A percentile compares a stretch with the other conserved stretches of the same genome.
Conservation (phyloP, 176 grass and related monocot genomes). For the Paspalum vaginatum region DNA sequence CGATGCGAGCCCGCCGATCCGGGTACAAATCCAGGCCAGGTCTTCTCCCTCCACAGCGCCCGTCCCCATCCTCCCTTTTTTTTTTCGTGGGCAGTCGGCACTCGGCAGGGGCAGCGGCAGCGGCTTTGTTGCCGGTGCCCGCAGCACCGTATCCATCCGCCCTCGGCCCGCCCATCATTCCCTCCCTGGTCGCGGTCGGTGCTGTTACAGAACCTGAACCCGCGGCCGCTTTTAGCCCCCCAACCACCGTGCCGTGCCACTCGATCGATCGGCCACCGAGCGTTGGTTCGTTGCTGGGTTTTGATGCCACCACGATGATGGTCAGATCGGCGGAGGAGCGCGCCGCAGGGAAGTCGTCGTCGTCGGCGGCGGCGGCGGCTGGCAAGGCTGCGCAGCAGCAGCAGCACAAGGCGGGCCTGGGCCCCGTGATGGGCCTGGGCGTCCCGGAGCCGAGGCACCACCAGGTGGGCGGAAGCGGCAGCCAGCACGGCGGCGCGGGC, state of each 20-base stretch:
- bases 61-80: neutral
- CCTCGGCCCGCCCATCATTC: neutral
- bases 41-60: neutral
- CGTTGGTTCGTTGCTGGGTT: neutral
- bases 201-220: constrained; percentile 15
- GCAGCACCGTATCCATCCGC: neutral
- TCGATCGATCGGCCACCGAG: too few relatives aligned
- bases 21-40: constrained; percentile 14
- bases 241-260: constrained; percentile 33
- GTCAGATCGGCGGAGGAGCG: constrained; percentile 73
- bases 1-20: neutral
- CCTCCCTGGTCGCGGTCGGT: neutral
- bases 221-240: neutral
- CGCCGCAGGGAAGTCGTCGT: constrained; percentile 10
- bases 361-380: neutral
- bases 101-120: too few relatives aligned
- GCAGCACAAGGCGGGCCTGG: constrained; percentile 13
- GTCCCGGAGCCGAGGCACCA: constrained; percentile 15
- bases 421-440: constrained; percentile 10
- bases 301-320: constrained; percentile 32
- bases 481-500: constrained; percentile 8
- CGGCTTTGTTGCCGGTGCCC: constrained; percentile 27
- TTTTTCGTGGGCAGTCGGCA: constrained; percentile 3
- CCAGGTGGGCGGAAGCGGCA: neutral
- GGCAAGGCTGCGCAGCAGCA: constrained; percentile 12